Evolutionary conservation across 1,284 basidiomycete species (phyloP).

Genomic region (Ceratobasidium sp.): DNA sequence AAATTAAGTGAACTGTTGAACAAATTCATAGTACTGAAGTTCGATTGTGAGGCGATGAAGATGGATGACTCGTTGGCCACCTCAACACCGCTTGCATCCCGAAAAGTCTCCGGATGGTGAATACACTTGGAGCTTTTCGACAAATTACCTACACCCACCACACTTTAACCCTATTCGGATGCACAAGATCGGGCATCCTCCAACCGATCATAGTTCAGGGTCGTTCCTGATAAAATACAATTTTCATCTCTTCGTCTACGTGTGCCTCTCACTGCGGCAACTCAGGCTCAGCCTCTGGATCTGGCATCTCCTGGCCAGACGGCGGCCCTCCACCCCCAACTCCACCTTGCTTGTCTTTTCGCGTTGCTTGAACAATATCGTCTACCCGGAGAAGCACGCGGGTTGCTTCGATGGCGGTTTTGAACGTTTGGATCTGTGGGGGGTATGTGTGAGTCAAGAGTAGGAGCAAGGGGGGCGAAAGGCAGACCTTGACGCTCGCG

Average conservation of each 20-base stretch:
- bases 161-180: no score
- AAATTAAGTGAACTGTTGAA: not conserved
- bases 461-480: not conserved
- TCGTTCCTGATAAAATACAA: not conserved
- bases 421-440: conserved; percentile 85
- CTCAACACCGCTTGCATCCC: no score
- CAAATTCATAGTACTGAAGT: not conserved
- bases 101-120: no score
- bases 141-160: no score
- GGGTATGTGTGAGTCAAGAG: not conserved
- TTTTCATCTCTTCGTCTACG: not conserved
- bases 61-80: no score
- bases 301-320: conserved; percentile 60
- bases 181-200: not conserved
- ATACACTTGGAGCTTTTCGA: no score
- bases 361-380: conserved; percentile 87
- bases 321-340: conserved; percentile 56
- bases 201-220: not conserved
- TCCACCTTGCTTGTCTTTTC: conserved; percentile 65
- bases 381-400: conserved; percentile 93
- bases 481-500: conserved; percentile 85
- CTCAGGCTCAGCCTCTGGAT: conserved; percentile 33
- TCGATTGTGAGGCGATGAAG: no score
- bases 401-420: conserved; percentile 96
- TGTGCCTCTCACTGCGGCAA: conserved; percentile 11